These are phyloP conservation scores for Ophiostoma populinum DNA, from an alignment of 2,329 filamentous ascomycete genomes.

Conservation along the genomic window DNA sequence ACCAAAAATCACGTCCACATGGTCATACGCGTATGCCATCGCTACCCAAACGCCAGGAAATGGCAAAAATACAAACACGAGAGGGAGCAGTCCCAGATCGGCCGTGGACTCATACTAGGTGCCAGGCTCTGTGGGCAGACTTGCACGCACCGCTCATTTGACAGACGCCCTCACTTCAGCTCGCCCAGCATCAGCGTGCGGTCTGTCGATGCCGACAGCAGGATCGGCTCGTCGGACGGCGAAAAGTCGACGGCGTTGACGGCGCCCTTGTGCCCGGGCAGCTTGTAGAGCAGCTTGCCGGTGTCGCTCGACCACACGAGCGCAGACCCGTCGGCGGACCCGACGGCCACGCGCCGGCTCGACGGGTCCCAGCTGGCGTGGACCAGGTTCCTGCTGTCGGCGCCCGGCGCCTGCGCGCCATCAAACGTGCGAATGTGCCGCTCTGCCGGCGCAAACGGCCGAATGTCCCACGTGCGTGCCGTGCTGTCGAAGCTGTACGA, in stretches of 20 bases:
- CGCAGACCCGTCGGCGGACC: conserved; percentile 78
- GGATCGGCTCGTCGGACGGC: conserved; percentile 68
- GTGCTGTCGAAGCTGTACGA: conserved; percentile 92
- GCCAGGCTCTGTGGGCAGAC: no score
- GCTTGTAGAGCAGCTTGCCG: conserved; percentile 85
- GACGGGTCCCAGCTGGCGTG: conserved; percentile 77
- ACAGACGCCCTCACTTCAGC: conserved; percentile 36
- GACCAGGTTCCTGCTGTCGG: conserved; percentile 65
- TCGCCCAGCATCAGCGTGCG: conserved; percentile 71
- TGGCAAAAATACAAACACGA: no score
- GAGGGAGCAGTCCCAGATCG: no score
- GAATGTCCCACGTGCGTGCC: conserved; percentile 87
- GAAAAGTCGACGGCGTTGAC: conserved; percentile 92
- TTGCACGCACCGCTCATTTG: no score
- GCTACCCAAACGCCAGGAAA: no score
- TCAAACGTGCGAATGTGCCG: conserved; percentile 78
- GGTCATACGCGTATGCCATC: no score
- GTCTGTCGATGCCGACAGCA: conserved; percentile 82
- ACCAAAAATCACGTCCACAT: no score
- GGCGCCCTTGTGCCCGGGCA: conserved; percentile 86
- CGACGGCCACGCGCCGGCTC: conserved; percentile 74
- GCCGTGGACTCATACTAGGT: no score
- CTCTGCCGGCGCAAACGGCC: conserved; percentile 82
- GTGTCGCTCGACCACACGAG: conserved; percentile 79
- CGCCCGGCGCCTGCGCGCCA: conserved; percentile 48